These are phyloP conservation scores for Lipomyces lipofer DNA, from an alignment of 805 yeast species.

Conservation along the genomic window DNA sequence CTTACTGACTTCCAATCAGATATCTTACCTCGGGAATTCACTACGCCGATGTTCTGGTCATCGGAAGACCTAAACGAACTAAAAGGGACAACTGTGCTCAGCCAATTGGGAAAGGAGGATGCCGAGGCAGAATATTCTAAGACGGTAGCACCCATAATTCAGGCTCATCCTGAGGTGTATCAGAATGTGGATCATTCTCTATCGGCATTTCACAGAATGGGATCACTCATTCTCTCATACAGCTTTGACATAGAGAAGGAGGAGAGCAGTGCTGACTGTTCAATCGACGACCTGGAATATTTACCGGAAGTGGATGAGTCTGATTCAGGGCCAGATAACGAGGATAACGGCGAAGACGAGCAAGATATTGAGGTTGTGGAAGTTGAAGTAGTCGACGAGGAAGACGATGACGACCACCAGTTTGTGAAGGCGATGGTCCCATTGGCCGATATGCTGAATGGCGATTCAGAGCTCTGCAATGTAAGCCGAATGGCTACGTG, in stretches of 20 bases:
- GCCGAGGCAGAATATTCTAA: conserved; percentile 62
- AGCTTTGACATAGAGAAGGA: conserved; percentile 74
- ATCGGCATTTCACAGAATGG: conserved; percentile 68
- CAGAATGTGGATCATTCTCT: conserved; percentile 43
- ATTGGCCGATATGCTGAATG: conserved; percentile 85
- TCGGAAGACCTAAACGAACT: conserved; percentile 59
- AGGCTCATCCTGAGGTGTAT: conserved; percentile 31
- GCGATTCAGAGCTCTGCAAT: conserved; percentile 74
- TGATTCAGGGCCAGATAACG: conserved; percentile 18
- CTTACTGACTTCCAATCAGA: conserved; percentile 37
- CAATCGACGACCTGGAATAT: conserved; percentile 33
- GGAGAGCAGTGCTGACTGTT: conserved; percentile 15
- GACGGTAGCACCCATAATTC: conserved; percentile 48
- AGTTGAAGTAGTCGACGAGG: conserved; percentile 29
- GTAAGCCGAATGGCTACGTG: conserved; percentile 49
- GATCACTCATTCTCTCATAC: conserved; percentile 82
- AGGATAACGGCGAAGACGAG: conserved; percentile 38
- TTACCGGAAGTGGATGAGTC: conserved; percentile 21
- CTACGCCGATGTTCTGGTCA: conserved; percentile 79
- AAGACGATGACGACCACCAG: conserved; percentile 37
- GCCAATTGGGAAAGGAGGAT: conserved; percentile 67
- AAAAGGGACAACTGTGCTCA: conserved; percentile 68
- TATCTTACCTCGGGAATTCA: conserved; percentile 64
- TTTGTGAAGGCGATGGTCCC: conserved; percentile 85
- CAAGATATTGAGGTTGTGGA: conserved; percentile 32